Percentiles rank a stretch among this genome's conserved stretches.
Evolutionary conservation across 352 stramenopile species (phyloP).

Genomic region (Phytophthora sp.): DNA sequence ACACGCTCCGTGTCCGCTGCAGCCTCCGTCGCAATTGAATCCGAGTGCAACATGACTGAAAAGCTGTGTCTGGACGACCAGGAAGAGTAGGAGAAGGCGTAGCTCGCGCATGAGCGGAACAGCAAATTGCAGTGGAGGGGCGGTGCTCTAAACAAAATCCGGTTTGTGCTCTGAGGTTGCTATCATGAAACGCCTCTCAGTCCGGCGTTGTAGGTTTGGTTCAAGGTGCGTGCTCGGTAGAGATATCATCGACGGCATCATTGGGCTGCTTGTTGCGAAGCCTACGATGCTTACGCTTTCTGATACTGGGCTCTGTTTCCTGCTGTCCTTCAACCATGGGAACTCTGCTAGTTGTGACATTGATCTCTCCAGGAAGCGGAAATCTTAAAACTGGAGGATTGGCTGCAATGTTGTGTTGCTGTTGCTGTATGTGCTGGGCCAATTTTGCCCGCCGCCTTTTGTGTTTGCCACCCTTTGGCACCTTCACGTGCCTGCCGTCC

Average conservation of each 20-base stretch:
- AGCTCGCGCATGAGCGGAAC: constrained; percentile 13
- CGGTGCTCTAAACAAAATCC: not conserved
- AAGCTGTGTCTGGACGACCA: constrained; percentile 4
- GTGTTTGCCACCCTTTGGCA: not conserved
- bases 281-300: constrained; percentile 15
- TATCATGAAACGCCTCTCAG: constrained; percentile 1
- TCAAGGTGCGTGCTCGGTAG: not conserved
- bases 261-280: constrained; percentile 7
- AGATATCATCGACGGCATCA: too few species aligned
- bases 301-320: not conserved
- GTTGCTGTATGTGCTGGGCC: not conserved
- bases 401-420: not conserved
- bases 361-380: not conserved
- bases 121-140: not conserved
- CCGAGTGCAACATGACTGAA: not conserved
- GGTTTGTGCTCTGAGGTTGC: not conserved
- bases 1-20: constrained; percentile 77
- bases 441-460: constrained; percentile 15
- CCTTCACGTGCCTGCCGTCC: constrained; percentile 1
- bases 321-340: not conserved
- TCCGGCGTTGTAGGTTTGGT: not conserved
- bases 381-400: constrained; percentile 3
- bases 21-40: constrained; percentile 81
- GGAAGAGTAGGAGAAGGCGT: constrained; percentile 5
- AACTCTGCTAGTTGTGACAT: not conserved